A percentile compares a stretch with the other conserved stretches of the same genome.
phyloP scores from a whole-genome alignment of 164 flowering plant genomes.

The Saururus chinensis region DNA sequence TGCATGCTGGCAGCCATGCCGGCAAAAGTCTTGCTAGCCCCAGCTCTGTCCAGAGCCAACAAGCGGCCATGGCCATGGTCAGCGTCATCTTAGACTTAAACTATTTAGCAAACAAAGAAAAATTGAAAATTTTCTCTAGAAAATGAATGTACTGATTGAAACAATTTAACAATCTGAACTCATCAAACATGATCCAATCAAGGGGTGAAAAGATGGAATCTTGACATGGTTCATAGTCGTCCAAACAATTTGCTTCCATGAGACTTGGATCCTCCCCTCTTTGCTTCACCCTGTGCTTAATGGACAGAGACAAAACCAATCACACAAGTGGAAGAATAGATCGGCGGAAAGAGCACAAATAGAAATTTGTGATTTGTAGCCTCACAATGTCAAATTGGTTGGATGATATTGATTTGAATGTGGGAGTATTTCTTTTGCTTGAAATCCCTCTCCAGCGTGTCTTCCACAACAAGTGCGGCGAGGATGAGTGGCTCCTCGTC shows the following conservation, averaged over 20 bases:
- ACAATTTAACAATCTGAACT: background rate
- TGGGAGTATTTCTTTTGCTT: conserved; percentile 42
- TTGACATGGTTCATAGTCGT: conserved; percentile 31
- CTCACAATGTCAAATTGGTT: conserved; percentile 52
- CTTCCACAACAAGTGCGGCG: conserved; percentile 65
- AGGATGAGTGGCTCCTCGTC: conserved; percentile 72
- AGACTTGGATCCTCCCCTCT: conserved; percentile 27
- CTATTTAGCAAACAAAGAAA: background rate
- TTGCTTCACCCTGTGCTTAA: conserved; percentile 47
- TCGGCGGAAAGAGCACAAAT: background rate
- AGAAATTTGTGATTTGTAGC: background rate
- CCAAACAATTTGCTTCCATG: conserved; percentile 39
- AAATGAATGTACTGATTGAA: background rate
- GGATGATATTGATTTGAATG: conserved; percentile 29
- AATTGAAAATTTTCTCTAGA: background rate
- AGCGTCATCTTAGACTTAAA: background rate
- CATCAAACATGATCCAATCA: background rate
- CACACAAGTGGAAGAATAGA: background rate
- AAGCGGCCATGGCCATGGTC: too few species aligned
- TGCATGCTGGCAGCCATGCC: too few species aligned
- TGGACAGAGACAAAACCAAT: conserved; percentile 10
- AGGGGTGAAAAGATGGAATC: conserved; percentile 1
- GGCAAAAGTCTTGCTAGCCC: too few species aligned
- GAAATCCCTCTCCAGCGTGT: conserved; percentile 59
- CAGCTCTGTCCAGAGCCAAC: too few species aligned